Evolutionary conservation across 805 yeast species (phyloP), one percentile per base, ranked within the genome.

Genomic region (Wickerhamiella sorbophila): DNA sequence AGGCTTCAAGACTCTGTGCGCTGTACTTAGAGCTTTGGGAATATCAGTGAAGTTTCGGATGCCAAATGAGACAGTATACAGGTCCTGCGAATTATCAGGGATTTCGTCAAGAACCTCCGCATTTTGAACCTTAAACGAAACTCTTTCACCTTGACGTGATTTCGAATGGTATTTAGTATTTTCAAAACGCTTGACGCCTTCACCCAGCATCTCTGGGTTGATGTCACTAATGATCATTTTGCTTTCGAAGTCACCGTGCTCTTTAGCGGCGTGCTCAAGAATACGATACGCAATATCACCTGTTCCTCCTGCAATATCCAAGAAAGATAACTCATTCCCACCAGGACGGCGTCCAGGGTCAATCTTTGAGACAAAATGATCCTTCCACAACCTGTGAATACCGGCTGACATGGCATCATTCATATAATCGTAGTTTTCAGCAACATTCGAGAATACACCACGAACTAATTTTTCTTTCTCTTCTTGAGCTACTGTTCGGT

Each of bases 291-390:
- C 98, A 62, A 91, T 88, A 57, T 91, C 98, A 37, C 98, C 98
- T 9, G 97, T 85, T 19, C 98, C 98, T 45, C 98, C 98, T 21
- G 98, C 98, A 44, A 91, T 97, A 61, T 91, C 98, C 48, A 91
- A 70, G 56, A 91, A 88, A 44, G 77, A 74, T 53, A 91, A 66
- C 3, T 95, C 95, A 49, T 78, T 73, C 12, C 75, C 72, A 36
- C 88, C 93, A 4, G 94, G 88, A 56, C 97, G 73, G 67, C 75
- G 76, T 27, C 98, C 98, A 35, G 96, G 94, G 57, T 91, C 95
- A 43, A 91, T 66, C 50, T 83, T 75, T 52, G 76, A 71, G 54
- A 91, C 86, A 58, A 91, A 80, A 57, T 87, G 94, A 56, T 74
- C 75, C 58, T 91, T 91, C 98, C 98, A 91, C 36, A 88, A 66